Evolutionary conservation across 306 rosid species (phyloP).

Genomic region (Sicyos edulis): DNA sequence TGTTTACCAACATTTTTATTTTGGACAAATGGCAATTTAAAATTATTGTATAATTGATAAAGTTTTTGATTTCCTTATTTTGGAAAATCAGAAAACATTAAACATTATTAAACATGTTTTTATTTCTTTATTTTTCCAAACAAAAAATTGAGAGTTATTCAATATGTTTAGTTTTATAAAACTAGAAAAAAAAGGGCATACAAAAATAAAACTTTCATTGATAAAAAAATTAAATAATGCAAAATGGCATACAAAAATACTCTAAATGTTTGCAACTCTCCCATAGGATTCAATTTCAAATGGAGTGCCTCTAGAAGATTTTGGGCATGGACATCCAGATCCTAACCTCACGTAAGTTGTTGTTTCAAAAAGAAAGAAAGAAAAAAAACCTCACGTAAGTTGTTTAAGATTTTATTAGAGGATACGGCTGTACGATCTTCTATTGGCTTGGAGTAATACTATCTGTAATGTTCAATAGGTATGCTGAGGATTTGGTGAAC

Average conservation of each 20-base stretch:
- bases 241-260: not conserved
- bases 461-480: constrained; percentile 44
- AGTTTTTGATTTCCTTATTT: not conserved
- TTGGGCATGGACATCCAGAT: constrained; percentile 97
- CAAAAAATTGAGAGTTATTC: not conserved
- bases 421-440: constrained; percentile 15
- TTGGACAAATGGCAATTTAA: not conserved
- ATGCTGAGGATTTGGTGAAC: constrained; percentile 85
- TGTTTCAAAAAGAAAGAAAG: no score
- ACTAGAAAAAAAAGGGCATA: not conserved
- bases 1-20: constrained; percentile 16
- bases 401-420: constrained; percentile 19
- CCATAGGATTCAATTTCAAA: constrained; percentile 77
- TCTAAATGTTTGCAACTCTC: constrained; percentile 28
- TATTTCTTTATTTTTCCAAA: not conserved
- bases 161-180: no score
- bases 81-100: not conserved
- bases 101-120: not conserved
- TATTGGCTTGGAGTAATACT: constrained; percentile 12
- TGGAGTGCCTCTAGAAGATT: constrained; percentile 92
- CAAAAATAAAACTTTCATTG: not conserved
- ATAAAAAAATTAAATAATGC: not conserved
- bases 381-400: constrained; percentile 93
- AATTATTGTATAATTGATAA: not conserved
- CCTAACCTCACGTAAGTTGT: constrained; percentile 86